phyloP scores from a whole-genome alignment of 306 rosid genomes.

The Oxytropis ochrocephala region DNA sequence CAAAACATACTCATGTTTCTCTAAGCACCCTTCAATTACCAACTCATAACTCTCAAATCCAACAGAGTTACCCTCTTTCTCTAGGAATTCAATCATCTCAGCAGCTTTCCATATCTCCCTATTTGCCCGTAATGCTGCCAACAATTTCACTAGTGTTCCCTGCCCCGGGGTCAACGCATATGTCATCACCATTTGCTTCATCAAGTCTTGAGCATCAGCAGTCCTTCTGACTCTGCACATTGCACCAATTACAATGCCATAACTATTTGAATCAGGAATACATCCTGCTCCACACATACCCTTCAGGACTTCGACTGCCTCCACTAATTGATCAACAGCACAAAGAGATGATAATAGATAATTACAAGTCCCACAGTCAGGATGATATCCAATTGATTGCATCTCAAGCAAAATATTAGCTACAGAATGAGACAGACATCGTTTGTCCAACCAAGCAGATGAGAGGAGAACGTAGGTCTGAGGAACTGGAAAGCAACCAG shows the following conservation, averaged over 20 bases:
- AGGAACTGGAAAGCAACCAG: conserved; percentile 64
- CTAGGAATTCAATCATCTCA: conserved; percentile 56
- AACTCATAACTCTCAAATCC: conserved; percentile 79
- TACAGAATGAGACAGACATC: conserved; percentile 32
- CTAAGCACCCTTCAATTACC: conserved; percentile 74
- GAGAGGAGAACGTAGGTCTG: conserved; percentile 63
- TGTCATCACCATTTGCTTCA: conserved; percentile 53
- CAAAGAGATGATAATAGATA: conserved; percentile 64
- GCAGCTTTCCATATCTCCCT: conserved; percentile 65
- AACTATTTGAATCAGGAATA: conserved; percentile 64
- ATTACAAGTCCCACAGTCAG: conserved; percentile 57
- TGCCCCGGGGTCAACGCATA: conserved; percentile 59
- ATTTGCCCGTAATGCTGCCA: conserved; percentile 53
- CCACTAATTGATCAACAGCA: conserved; percentile 54
- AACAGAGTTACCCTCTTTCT: conserved; percentile 38
- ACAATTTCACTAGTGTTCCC: conserved; percentile 47
- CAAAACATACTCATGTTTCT: conserved; percentile 57
- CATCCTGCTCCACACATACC: conserved; percentile 73
- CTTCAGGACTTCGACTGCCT: conserved; percentile 62
- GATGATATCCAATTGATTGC: conserved; percentile 61
- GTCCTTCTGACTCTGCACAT: conserved; percentile 55
- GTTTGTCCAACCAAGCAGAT: conserved; percentile 52
- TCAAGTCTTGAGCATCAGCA: conserved; percentile 40
- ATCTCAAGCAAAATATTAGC: conserved; percentile 49
- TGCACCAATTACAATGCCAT: conserved; percentile 47